A percentile compares a stretch with the other conserved stretches of the same genome.
These are phyloP conservation scores for Eucalyptus caleyi DNA, from an alignment of 345 rosid genomes.

Conservation along the genomic window DNA sequence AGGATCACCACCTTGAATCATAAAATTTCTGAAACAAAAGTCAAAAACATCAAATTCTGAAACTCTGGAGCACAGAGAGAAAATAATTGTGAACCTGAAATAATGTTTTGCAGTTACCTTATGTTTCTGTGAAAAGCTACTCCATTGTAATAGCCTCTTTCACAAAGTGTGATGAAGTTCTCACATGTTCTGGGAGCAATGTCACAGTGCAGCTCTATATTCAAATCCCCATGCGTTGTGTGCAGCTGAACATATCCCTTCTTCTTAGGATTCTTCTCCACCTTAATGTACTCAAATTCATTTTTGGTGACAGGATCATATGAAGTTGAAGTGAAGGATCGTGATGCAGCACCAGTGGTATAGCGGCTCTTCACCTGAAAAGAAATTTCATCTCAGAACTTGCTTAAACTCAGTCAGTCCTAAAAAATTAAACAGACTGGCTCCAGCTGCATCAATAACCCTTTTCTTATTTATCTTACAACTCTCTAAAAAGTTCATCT, in stretches of 20 bases:
- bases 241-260: constrained; percentile 87
- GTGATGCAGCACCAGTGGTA: constrained; percentile 92
- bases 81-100: neutral
- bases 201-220: constrained; percentile 90
- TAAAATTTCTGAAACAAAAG: constrained; percentile 51
- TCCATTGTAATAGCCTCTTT: constrained; percentile 73
- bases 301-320: constrained; percentile 85
- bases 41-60: neutral
- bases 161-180: constrained; percentile 86
- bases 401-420: neutral
- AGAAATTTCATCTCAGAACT: neutral
- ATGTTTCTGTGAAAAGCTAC: constrained; percentile 74
- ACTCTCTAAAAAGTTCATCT: neutral
- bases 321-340: constrained; percentile 87
- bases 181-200: constrained; percentile 88
- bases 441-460: neutral
- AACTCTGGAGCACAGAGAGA: neutral
- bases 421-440: neutral
- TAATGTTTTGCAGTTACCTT: constrained; percentile 22
- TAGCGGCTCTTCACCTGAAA: constrained; percentile 75
- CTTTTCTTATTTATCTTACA: neutral
- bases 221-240: constrained; percentile 86
- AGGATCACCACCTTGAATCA: constrained; percentile 99
- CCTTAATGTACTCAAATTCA: constrained; percentile 74
- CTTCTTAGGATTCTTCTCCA: constrained; percentile 88